Evolutionary conservation across 2,329 filamentous ascomycete genomes (phyloP).

Genomic region (Stemphylium vesicarium): DNA sequence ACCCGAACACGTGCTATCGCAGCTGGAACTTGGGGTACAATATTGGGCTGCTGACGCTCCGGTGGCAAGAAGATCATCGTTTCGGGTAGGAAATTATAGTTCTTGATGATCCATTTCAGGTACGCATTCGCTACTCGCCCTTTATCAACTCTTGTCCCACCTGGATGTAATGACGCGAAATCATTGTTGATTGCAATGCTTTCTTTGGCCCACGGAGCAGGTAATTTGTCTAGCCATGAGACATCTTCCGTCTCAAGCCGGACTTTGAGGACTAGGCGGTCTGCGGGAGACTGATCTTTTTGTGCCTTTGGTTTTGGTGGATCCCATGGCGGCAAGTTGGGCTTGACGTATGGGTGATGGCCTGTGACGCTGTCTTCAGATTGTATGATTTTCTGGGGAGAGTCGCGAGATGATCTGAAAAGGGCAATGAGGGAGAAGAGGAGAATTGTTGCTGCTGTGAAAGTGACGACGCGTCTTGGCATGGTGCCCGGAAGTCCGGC

Average conservation of each 20-base stretch:
- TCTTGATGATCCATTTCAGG: conserved; percentile 31
- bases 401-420: too few species aligned
- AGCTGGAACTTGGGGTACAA: not conserved
- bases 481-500: too few species aligned
- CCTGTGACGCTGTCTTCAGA: not conserved
- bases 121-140: conserved; percentile 33
- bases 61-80: conserved; percentile 31
- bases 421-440: too few species aligned
- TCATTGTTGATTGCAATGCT: conserved; percentile 35
- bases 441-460: too few species aligned
- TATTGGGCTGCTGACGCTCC: not conserved
- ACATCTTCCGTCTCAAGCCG: conserved; percentile 21
- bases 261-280: conserved; percentile 19
- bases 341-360: conserved; percentile 15
- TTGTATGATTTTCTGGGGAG: too few species aligned
- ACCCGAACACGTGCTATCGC: conserved; percentile 39
- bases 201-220: conserved; percentile 50
- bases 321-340: conserved; percentile 8
- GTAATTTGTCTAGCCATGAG: conserved; percentile 17
- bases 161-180: conserved; percentile 18
- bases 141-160: conserved; percentile 21
- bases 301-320: conserved; percentile 10
- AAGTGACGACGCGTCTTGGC: too few species aligned
- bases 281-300: not conserved
- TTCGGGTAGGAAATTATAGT: conserved; percentile 27